These are phyloP conservation scores for Gillenia trifoliata DNA, from an alignment of 306 rosid species.

Conservation along the genomic window DNA sequence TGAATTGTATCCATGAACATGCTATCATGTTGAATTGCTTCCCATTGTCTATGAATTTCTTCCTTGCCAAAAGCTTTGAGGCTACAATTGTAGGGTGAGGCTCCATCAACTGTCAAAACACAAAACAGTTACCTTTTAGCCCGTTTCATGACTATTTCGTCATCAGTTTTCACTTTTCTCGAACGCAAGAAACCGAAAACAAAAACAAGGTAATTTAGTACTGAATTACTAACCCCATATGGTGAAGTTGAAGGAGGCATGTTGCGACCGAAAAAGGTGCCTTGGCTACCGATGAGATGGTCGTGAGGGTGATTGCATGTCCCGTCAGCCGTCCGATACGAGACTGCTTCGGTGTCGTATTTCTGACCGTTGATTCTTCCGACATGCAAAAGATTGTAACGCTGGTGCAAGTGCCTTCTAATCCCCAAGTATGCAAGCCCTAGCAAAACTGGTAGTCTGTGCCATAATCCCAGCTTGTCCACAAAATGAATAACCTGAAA, in stretches of 20 bases:
- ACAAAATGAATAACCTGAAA: slow-evolving; percentile 30
- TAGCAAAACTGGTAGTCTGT: slow-evolving; percentile 57
- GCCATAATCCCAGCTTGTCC: slow-evolving; percentile 67
- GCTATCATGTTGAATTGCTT: slow-evolving; percentile 80
- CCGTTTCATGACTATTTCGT: no score
- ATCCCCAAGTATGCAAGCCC: slow-evolving; percentile 61
- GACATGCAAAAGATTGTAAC: slow-evolving; percentile 55
- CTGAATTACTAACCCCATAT: slow-evolving; percentile 44
- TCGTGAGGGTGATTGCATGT: slow-evolving; percentile 54
- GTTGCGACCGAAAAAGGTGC: slow-evolving; percentile 60
- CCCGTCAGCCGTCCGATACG: slow-evolving; percentile 58
- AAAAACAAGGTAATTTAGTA: no score
- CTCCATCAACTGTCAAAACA: slow-evolving; percentile 38
- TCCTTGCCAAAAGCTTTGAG: slow-evolving; percentile 60
- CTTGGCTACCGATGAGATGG: slow-evolving; percentile 54
- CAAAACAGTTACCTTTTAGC: no score
- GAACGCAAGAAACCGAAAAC: no score
- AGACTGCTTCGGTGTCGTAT: slow-evolving; percentile 31
- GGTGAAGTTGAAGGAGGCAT: slow-evolving; percentile 55
- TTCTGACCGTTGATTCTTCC: slow-evolving; percentile 37
- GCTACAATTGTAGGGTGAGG: slow-evolving; percentile 68
- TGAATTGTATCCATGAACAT: slow-evolving; percentile 73
- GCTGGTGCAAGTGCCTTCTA: slow-evolving; percentile 64
- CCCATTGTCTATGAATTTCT: slow-evolving; percentile 48
- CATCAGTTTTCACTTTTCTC: no score